phyloP scores from a whole-genome alignment of 176 grass and related monocot genomes.

The Bothriochloa decipiens region DNA sequence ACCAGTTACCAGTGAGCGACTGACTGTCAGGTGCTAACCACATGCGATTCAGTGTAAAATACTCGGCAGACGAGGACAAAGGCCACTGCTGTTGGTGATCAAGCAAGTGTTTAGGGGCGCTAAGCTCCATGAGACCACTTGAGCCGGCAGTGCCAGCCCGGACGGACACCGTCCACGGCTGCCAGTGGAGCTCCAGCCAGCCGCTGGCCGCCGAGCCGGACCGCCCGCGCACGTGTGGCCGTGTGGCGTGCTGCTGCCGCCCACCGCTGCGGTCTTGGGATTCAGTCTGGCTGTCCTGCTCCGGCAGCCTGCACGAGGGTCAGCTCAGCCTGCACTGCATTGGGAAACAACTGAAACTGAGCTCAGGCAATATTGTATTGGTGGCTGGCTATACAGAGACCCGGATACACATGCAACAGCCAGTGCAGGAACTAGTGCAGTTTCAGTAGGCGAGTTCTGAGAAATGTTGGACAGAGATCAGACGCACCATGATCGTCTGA shows the following conservation, averaged over 20 bases:
- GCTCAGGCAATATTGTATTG: background rate
- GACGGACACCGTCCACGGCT: constrained; percentile 40
- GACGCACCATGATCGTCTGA: background rate
- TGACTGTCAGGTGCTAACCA: constrained; percentile 49
- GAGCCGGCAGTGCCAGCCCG: constrained; percentile 35
- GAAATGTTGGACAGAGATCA: background rate
- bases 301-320: constrained; percentile 32
- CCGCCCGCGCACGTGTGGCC: constrained; percentile 37
- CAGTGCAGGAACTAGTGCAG: constrained; percentile 27
- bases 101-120: background rate
- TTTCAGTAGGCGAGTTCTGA: background rate
- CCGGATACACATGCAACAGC: constrained; percentile 39
- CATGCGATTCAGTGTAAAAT: constrained; percentile 42
- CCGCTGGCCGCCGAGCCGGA: constrained; percentile 12
- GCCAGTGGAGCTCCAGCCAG: constrained; percentile 48
- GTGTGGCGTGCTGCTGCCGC: constrained; percentile 28
- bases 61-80: constrained; percentile 47
- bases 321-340: constrained; percentile 38
- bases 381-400: constrained; percentile 36
- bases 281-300: constrained; percentile 37
- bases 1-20: background rate
- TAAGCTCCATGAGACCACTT: constrained; percentile 44
- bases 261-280: constrained; percentile 44
- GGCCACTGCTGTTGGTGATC: background rate
- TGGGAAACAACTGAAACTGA: constrained; percentile 21